These are phyloP conservation scores for Debaryomyces singareniensis DNA, from an alignment of 1,139 yeast species.

Conservation along the genomic window DNA sequence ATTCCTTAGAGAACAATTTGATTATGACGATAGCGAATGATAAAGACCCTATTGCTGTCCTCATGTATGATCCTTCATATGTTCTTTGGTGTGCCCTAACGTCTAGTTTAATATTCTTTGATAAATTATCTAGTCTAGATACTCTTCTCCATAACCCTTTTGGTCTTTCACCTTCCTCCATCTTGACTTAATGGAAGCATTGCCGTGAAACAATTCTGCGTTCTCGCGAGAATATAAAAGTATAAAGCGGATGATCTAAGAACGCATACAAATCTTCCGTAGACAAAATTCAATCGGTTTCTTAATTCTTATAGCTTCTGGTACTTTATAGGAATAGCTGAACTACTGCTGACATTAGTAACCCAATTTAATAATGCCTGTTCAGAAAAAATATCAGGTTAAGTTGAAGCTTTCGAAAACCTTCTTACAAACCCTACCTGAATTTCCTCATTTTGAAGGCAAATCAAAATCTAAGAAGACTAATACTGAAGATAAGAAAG, in stretches of 20 bases:
- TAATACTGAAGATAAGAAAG: constrained; percentile 22
- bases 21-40: constrained; percentile 43
- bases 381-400: constrained; percentile 28
- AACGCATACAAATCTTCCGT: too few species aligned
- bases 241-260: too few species aligned
- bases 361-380: too few species aligned
- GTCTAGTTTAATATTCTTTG: constrained; percentile 39
- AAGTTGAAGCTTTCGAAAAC: constrained; percentile 25
- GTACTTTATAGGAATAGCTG: too few species aligned
- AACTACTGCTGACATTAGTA: too few species aligned
- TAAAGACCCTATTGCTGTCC: constrained; percentile 45
- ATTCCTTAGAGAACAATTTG: constrained; percentile 47
- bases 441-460: constrained; percentile 24
- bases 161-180: constrained; percentile 3
- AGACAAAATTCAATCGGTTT: too few species aligned
- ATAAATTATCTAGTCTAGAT: constrained; percentile 27
- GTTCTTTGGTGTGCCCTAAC: constrained; percentile 57
- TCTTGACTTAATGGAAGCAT: too few species aligned
- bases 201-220: too few species aligned
- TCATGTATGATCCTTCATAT: constrained; percentile 55
- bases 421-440: constrained; percentile 29
- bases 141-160: constrained; percentile 18
- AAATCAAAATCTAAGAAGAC: constrained; percentile 26
- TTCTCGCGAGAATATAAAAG: too few species aligned
- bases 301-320: too few species aligned